Evolutionary conservation across 495 filamentous ascomycete genomes (phyloP).

Genomic region (Penicillium daleae): DNA sequence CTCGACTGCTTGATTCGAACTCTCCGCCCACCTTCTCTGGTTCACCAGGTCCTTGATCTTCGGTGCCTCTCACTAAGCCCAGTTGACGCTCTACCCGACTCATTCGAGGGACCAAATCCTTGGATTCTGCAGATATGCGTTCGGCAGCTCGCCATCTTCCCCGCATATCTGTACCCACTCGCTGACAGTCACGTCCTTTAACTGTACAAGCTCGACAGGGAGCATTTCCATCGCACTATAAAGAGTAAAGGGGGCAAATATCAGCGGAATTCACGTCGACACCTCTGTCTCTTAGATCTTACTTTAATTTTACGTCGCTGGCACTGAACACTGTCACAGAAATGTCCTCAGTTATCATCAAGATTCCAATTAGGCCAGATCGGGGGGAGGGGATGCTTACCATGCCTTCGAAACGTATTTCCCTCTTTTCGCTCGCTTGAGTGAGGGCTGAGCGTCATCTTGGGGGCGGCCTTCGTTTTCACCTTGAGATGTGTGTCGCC

Average conservation of each 20-base stretch:
- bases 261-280: neutral
- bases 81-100: slow-evolving; percentile 19
- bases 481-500: neutral
- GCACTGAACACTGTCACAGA: slow-evolving; percentile 21
- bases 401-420: slow-evolving; percentile 35
- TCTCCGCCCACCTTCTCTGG: neutral
- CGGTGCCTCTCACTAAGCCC: slow-evolving; percentile 2
- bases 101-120: slow-evolving; percentile 13
- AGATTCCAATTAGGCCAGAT: neutral
- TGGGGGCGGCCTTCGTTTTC: neutral
- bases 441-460: neutral
- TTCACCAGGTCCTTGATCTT: neutral
- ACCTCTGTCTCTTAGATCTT: neutral
- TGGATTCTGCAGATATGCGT: neutral
- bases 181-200: slow-evolving; percentile 18
- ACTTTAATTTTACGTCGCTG: slow-evolving; percentile 33
- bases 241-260: neutral
- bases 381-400: slow-evolving; percentile 12
- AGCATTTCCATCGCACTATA: slow-evolving; percentile 31
- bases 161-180: slow-evolving; percentile 29
- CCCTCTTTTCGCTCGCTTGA: slow-evolving; percentile 25
- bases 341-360: neutral
- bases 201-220: slow-evolving; percentile 27
- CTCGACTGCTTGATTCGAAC: neutral
- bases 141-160: slow-evolving; percentile 18